Evolutionary conservation across 2,329 filamentous ascomycete species (phyloP), one percentile per base, ranked within the genome.

Genomic region (Aspergillus brunneoviolaceus): DNA sequence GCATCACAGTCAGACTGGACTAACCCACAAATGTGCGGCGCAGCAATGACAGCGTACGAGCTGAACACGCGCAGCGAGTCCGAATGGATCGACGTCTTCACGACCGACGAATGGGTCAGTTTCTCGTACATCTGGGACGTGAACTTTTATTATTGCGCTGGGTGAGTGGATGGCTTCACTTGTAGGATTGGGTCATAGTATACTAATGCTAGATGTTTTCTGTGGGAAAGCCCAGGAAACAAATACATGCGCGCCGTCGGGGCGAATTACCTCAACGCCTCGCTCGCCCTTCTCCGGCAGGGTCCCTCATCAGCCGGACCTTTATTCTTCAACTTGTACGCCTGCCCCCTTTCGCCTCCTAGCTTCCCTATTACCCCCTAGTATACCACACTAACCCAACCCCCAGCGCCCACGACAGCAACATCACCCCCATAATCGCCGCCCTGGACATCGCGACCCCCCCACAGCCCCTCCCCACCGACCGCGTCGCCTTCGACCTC

Each of bases 81-180:
- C 4, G 56, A 66, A 21, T 69, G 67, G 66, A 67, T 65, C 21
- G 57, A 66, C 45, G 63, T 62, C 5, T 69, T 69, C 55, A 69
- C 66, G 19, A 61, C 62, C 21, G 66, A 69, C 14, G 66, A 68
- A 51, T 68, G 66, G 67, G 61, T 63, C 21, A 60, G 58, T 12
- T 66, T 65, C 39, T 63, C 62, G 12, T 68, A 69, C 35, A 51
- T 60, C 4, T 52, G 64, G 49, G 65, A 68, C 29, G 33, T 68
- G 19, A 25, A 57, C 23, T 69, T 62, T 42, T 69, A 66, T 42
- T 68, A 68, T 54, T 69, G 67, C 19, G 57, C 63, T 14, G 67
- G 67, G 67, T 69, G 51, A 55, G 48, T 23, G 23, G 23, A 23
- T 23, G 23, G 23, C 23, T 23, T 23, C 23, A 23, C 23, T 23